Conservation (phyloP, 495 filamentous ascomycete genomes). For the Neurospora sp. region DNA sequence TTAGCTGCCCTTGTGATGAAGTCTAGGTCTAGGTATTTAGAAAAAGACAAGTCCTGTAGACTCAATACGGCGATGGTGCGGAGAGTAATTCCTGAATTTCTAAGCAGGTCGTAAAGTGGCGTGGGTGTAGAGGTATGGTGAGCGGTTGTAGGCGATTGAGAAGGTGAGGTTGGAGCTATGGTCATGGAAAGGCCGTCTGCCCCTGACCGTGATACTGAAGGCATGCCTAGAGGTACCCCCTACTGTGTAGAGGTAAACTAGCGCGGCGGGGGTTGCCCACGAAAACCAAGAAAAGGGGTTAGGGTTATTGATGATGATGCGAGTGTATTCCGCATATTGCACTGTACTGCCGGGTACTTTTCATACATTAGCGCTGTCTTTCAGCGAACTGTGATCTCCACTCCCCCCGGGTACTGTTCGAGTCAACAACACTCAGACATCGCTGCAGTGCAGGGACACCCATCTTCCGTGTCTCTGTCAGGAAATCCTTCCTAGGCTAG, state of each 20-base stretch:
- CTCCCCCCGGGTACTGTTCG: neutral
- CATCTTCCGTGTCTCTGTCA: neutral
- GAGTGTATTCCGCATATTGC: neutral
- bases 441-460: neutral
- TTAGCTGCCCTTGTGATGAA: neutral
- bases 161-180: neutral
- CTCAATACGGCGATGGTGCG: neutral
- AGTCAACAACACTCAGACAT: neutral
- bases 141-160: neutral
- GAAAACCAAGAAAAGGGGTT: neutral
- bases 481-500: neutral
- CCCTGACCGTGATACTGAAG: neutral
- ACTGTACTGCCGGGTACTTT: neutral
- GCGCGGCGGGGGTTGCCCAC: neutral
- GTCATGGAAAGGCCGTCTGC: neutral
- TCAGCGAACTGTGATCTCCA: neutral
- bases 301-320: neutral
- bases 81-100: neutral
- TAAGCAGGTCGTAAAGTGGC: neutral
- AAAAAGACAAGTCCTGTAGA: neutral
- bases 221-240: neutral
- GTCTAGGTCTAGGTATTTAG: neutral
- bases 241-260: neutral
- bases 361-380: neutral
- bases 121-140: neutral